phyloP scores from a whole-genome alignment of 805 yeast genomes.

The Candida taoyuanica region DNA sequence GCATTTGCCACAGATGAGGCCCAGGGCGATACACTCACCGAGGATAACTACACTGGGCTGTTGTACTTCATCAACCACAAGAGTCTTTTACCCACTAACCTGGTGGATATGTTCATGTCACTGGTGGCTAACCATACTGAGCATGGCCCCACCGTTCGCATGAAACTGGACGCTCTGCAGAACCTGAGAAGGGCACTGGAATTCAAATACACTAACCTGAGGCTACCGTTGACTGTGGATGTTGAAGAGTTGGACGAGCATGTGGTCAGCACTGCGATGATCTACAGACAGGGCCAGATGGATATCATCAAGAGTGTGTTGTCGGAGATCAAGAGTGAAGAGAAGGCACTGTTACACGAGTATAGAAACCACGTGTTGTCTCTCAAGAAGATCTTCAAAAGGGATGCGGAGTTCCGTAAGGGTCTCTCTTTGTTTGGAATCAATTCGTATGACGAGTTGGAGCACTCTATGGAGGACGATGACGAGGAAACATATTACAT shows the following conservation, averaged over 20 bases:
- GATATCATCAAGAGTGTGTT: constrained; percentile 41
- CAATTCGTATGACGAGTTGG: constrained; percentile 39
- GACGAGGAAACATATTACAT: constrained; percentile 32
- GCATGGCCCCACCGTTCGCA: constrained; percentile 38
- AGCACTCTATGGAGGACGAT: constrained; percentile 30
- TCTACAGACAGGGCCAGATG: constrained; percentile 49
- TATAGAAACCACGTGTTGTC: constrained; percentile 42
- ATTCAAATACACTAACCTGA: constrained; percentile 35
- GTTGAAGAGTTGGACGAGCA: constrained; percentile 13
- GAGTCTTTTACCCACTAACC: constrained; percentile 18
- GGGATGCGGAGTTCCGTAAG: constrained; percentile 45
- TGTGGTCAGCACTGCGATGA: constrained; percentile 30
- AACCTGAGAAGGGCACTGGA: constrained; percentile 51
- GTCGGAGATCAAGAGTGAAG: constrained; percentile 41
- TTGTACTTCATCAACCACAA: constrained; percentile 30
- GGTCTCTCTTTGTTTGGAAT: constrained; percentile 47
- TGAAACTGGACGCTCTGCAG: constrained; percentile 55
- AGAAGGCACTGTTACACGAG: constrained; percentile 43
- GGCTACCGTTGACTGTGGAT: constrained; percentile 6
- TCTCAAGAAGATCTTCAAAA: constrained; percentile 46
- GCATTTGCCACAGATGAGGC: constrained; percentile 29
- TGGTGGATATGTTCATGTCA: constrained; percentile 30
- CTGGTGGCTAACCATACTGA: constrained; percentile 34
- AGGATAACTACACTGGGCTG: constrained; percentile 28
- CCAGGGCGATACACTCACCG: constrained; percentile 4